Evolutionary conservation across 2,329 filamentous ascomycete genomes (phyloP).

Genomic region (Thielaviopsis punctulata): DNA sequence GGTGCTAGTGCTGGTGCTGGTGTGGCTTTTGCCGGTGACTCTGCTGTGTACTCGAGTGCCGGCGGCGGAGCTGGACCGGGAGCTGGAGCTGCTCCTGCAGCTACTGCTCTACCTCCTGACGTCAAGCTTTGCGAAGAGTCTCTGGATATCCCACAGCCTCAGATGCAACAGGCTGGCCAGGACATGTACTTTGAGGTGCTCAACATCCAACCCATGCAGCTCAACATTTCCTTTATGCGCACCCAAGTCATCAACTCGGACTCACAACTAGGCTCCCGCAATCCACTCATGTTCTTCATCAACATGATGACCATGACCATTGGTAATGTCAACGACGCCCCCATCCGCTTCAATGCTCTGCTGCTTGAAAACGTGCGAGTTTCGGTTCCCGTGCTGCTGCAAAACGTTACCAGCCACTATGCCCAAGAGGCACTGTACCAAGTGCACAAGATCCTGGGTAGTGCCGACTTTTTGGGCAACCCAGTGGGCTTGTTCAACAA

Average conservation of each 20-base stretch:
- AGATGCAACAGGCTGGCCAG: slow-evolving; percentile 65
- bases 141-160: slow-evolving; percentile 83
- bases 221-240: slow-evolving; percentile 91
- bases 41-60: background rate
- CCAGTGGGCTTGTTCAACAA: slow-evolving; percentile 97
- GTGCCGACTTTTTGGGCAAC: slow-evolving; percentile 93
- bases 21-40: background rate
- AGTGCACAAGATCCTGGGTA: slow-evolving; percentile 92
- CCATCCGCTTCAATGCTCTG: slow-evolving; percentile 79
- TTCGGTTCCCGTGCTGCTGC: slow-evolving; percentile 64
- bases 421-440: slow-evolving; percentile 92
- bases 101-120: slow-evolving; percentile 36
- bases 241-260: slow-evolving; percentile 94
- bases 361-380: slow-evolving; percentile 92
- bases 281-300: slow-evolving; percentile 96
- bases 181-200: slow-evolving; percentile 97
- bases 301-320: slow-evolving; percentile 99
- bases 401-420: slow-evolving; percentile 86
- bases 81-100: background rate
- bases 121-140: slow-evolving; percentile 78
- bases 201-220: slow-evolving; percentile 94
- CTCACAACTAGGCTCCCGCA: slow-evolving; percentile 76
- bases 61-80: background rate
- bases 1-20: background rate
- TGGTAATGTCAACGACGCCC: slow-evolving; percentile 96